phyloP scores from a whole-genome alignment of 1,284 basidiomycete species.

The Fomes fomentarius region DNA sequence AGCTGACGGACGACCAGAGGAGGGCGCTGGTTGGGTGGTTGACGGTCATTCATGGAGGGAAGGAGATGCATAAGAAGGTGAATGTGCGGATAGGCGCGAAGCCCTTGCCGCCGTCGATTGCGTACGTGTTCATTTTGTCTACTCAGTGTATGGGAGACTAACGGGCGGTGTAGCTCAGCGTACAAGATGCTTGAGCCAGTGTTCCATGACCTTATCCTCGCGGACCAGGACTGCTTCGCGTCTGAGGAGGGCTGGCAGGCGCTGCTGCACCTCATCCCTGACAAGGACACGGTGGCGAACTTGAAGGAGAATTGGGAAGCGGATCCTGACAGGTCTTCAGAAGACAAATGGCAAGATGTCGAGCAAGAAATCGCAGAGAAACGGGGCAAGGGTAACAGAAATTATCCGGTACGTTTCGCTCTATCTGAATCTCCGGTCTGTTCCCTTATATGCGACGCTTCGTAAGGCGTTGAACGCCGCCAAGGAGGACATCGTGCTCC shows the following conservation, averaged over 20 bases:
- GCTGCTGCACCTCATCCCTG: conserved; percentile 79
- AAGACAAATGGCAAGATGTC: conserved; percentile 80
- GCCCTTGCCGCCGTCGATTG: conserved; percentile 71
- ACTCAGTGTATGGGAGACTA: neutral
- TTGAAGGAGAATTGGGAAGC: conserved; percentile 70
- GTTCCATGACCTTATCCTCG: conserved; percentile 77
- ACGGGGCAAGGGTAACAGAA: conserved; percentile 30
- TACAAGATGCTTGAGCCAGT: conserved; percentile 50
- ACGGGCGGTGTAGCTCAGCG: neutral
- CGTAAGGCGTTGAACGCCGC: conserved; percentile 46
- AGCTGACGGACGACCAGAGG: conserved; percentile 90
- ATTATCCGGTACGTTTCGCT: conserved; percentile 36
- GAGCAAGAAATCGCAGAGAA: conserved; percentile 39
- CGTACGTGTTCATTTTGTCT: conserved; percentile 47
- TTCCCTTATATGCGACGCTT: too few relatives aligned
- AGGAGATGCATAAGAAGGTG: conserved; percentile 85
- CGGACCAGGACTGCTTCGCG: conserved; percentile 88
- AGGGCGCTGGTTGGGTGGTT: conserved; percentile 87
- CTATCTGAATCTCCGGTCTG: too few relatives aligned
- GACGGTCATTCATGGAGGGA: conserved; percentile 85
- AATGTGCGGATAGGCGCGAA: conserved; percentile 63
- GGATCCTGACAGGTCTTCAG: conserved; percentile 56
- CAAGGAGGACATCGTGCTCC: conserved; percentile 87
- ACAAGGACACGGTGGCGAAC: conserved; percentile 47
- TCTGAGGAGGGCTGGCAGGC: conserved; percentile 74